Conservation (phyloP, 2,329 filamentous ascomycete genomes). For the Alternaria conjuncta region DNA sequence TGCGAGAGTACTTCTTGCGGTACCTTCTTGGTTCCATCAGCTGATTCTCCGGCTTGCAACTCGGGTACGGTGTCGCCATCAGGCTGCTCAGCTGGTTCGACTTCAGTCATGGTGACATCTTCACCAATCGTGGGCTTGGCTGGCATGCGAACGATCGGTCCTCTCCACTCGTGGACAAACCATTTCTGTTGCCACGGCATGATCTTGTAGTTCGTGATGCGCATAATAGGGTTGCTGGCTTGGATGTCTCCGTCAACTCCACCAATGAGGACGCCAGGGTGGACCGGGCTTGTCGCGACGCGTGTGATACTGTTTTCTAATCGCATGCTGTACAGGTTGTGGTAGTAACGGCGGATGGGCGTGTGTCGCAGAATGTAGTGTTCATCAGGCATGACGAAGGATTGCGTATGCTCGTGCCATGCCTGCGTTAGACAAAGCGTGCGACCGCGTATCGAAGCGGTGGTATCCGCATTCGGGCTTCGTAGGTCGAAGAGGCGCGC, state of each 20-base stretch:
- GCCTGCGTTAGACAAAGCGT: conserved; percentile 56
- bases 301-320: conserved; percentile 49
- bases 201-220: conserved; percentile 58
- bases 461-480: conserved; percentile 53
- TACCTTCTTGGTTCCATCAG: neutral
- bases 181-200: conserved; percentile 62
- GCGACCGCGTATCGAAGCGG: conserved; percentile 57
- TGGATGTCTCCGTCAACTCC: conserved; percentile 60
- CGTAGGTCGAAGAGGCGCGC: conserved; percentile 62
- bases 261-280: conserved; percentile 62
- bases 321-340: conserved; percentile 48
- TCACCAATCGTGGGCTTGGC: neutral
- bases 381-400: conserved; percentile 62
- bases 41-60: neutral
- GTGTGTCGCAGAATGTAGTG: conserved; percentile 58
- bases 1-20: conserved; percentile 19
- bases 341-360: conserved; percentile 61
- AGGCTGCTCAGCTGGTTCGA: neutral
- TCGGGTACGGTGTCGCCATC: neutral
- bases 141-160: conserved; percentile 19
- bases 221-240: conserved; percentile 59
- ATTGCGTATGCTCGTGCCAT: conserved; percentile 64
- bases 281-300: conserved; percentile 58
- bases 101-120: conserved; percentile 3
- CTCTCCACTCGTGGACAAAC: conserved; percentile 65